These are phyloP conservation scores for Epichloe coenophiala DNA, from an alignment of 2,329 filamentous ascomycete genomes.

Conservation along the genomic window DNA sequence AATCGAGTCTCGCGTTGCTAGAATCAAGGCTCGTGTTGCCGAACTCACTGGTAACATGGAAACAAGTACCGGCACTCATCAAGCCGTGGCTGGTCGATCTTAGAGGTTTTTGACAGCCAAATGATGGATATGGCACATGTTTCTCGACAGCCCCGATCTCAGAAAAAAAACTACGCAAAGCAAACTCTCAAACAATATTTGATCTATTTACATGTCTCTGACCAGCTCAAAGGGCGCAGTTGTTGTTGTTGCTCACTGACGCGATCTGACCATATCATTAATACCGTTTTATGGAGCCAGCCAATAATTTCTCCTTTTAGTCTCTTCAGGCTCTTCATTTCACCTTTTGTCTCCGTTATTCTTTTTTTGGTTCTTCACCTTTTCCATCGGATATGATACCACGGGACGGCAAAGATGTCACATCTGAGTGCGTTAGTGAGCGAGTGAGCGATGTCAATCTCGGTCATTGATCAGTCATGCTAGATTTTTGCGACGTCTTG, in stretches of 20 bases:
- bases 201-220: neutral
- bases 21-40: conserved; percentile 94
- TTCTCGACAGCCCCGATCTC: neutral
- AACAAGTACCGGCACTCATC: conserved; percentile 25
- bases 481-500: conserved; percentile 7
- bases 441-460: conserved; percentile 2
- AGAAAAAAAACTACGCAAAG: no score
- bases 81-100: conserved; percentile 10
- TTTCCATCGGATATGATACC: conserved; percentile 14
- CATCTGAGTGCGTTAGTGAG: conserved; percentile 1
- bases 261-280: neutral
- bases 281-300: neutral
- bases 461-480: conserved; percentile 5
- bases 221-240: neutral
- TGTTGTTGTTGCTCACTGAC: neutral
- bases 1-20: conserved; percentile 89
- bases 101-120: conserved; percentile 7
- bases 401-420: conserved; percentile 8
- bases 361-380: conserved; percentile 1
- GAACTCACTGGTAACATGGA: conserved; percentile 84
- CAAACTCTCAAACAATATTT: neutral
- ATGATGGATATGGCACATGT: neutral
- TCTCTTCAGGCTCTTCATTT: conserved; percentile 5
- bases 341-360: conserved; percentile 6
- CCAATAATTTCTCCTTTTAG: neutral